phyloP scores from a whole-genome alignment of 2,329 filamentous ascomycete species.

The Salinomyces thailandicus region DNA sequence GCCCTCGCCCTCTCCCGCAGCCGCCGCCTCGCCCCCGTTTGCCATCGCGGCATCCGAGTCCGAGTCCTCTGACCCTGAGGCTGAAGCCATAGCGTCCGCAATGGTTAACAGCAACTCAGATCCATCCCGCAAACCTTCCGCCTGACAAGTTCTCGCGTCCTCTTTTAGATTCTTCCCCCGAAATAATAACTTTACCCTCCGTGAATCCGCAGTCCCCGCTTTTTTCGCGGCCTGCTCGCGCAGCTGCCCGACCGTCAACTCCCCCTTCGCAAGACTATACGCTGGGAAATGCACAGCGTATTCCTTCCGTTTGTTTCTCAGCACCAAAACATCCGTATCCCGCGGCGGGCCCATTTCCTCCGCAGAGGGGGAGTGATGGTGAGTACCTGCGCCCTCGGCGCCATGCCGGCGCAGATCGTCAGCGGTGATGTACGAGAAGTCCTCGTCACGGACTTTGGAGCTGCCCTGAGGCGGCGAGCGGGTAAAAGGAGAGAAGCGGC shows the following conservation, averaged over 20 bases:
- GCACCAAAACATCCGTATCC: slow-evolving; percentile 59
- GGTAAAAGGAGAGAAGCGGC: slow-evolving; percentile 41
- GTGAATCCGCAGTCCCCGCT: slow-evolving; percentile 49
- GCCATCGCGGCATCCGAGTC: slow-evolving; percentile 30
- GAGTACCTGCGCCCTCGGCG: slow-evolving; percentile 18
- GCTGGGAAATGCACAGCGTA: slow-evolving; percentile 65
- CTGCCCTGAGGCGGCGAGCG: slow-evolving; percentile 29
- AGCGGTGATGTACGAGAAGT: slow-evolving; percentile 75
- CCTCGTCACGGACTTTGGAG: slow-evolving; percentile 59
- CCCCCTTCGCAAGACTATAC: slow-evolving; percentile 64
- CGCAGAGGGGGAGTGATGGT: slow-evolving; percentile 27
- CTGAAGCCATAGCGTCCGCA: slow-evolving; percentile 40
- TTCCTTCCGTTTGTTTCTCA: slow-evolving; percentile 56
- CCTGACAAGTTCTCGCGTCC: slow-evolving; percentile 44
- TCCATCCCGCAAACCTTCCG: slow-evolving; percentile 49
- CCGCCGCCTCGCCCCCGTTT: slow-evolving; percentile 6
- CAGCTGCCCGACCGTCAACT: slow-evolving; percentile 56
- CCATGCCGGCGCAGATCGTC: slow-evolving; percentile 48
- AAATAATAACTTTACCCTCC: slow-evolving; percentile 57
- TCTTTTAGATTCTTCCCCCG: slow-evolving; percentile 63
- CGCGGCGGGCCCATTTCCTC: slow-evolving; percentile 36
- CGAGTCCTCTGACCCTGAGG: slow-evolving; percentile 30
- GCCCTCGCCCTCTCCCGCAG: slow-evolving; percentile 19
- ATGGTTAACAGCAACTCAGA: slow-evolving; percentile 52
- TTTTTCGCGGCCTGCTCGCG: slow-evolving; percentile 57